Evolutionary conservation across 257 asterid species (phyloP), one percentile per base, ranked within the genome.

Genomic region (Gentiana dahurica): DNA sequence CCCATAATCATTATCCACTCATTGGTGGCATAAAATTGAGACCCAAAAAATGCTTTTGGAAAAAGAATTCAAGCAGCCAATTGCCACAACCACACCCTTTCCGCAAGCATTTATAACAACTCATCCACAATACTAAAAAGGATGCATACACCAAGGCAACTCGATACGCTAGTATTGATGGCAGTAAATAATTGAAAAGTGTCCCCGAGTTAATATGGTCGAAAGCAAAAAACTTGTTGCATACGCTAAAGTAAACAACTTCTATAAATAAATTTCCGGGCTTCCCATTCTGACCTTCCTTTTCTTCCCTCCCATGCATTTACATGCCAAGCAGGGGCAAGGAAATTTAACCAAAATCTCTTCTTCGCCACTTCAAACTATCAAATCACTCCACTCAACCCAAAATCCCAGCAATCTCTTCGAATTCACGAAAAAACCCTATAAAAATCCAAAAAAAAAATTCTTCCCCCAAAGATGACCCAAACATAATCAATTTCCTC

Each of bases 251-350:
- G 12, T n/a, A 36, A 34, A 34, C 43, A 38, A 53, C 57, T 34
- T 12, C 43, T 53, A 36, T 6, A 6, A 34, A 53, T 34, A 53
- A 53, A 3, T 36, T 53, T 38, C 57, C n/a, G 13, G 41, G 8
- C 57, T 6, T 38, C 8, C 43, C 13, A 34, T 53, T 34, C 57
- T 53, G 41, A 53, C 57, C 57, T 53, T 53, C 57, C 57, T 53
- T 53, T 13, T 38, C 57, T 34, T 34, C 57, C 57, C 43, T 53
- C 57, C 57, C 57, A 53, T 10, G 57, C 57, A 53, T 34, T 33
- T 34, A 53, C 57, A 53, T 53, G 36, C 35, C 41, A 53, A 53
- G 35, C 36, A 5, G 41, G 41, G 35, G 43, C 36, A 53, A 53
- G 57, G 13, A 53, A 33, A 2, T 53, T 53, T 41, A 38, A 38